Base-by-base conservation (phyloP, 2,329 filamentous ascomycete species). In the Penicillium brevicompactum region DNA sequence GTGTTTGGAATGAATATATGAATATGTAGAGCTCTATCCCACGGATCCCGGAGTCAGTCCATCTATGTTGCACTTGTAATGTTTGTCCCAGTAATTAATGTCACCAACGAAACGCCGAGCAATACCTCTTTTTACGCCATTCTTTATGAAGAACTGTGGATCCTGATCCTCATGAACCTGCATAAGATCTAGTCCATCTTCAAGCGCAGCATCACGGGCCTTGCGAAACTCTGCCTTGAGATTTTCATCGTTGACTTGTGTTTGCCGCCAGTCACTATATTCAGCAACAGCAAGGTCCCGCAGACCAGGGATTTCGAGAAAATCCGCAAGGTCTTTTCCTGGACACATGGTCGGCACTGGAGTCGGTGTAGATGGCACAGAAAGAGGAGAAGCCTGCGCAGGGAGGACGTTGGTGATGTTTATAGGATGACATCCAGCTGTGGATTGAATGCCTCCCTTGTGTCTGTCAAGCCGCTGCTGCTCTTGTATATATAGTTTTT, bases 241-340 rank as follows among this genome's bases (percentile, higher is more conserved):
- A 45, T 4, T 50, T 46, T 60, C 52, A 47, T 60, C 49, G 45
- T 50, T 48, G 16, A 68, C 60, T 37, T 59, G 34, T 32, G 63
- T 69, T 58, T 67, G 14, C 34, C 70, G 64, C 69, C 64, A 70
- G 34, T 56, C 48, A 59, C 49, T 61, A 46, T 70, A 70, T 46
- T 61, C 56, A 24, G 56, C 41, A 31, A 70, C 64, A 42, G 58
- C 61, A 13, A 54, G 16, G 49, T 70, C 67, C 21, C 56, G 53
- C 42, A 47, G 55, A 30, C 66, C 62, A 47, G 59, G 59, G 43
- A 70, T 64, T 49, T 54, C 49, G 30, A 66, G 60, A 37, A 18
- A n/a, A 16, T 51, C 49, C 3, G 57, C 43, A 48, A 49, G 31
- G 16, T 45, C 14, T 43, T 37, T 55, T 54, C 37, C 51, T n/a